These are phyloP conservation scores for Tricladium varicosporioides DNA, from an alignment of 2,329 filamentous ascomycete species.

Conservation along the genomic window DNA sequence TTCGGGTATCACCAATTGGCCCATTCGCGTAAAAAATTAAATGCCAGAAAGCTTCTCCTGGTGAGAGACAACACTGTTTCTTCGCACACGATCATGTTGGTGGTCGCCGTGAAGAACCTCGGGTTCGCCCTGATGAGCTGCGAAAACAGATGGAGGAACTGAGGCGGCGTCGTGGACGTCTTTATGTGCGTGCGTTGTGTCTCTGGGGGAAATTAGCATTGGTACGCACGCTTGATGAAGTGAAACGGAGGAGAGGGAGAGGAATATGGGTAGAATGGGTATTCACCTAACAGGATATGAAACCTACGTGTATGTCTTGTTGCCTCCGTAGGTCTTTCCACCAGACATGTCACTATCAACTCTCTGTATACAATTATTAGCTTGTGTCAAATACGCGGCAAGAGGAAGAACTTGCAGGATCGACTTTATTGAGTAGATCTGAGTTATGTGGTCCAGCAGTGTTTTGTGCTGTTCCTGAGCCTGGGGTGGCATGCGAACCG, in stretches of 20 bases:
- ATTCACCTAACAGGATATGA: not conserved
- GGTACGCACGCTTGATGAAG: too few species aligned
- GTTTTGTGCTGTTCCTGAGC: constrained; percentile 39
- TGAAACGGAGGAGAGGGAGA: not conserved
- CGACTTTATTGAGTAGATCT: constrained; percentile 51
- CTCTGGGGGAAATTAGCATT: not conserved
- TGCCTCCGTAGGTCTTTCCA: constrained; percentile 51
- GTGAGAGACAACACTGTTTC: constrained; percentile 45
- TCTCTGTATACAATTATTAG: constrained; percentile 34
- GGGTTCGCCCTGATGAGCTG: constrained; percentile 9
- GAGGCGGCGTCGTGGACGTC: constrained; percentile 8
- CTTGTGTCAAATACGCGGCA: not conserved
- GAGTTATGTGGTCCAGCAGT: constrained; percentile 52
- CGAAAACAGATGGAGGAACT: constrained; percentile 14
- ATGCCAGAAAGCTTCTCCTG: constrained; percentile 43
- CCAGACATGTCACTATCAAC: constrained; percentile 56
- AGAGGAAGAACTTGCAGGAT: constrained; percentile 3
- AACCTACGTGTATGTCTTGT: constrained; percentile 45
- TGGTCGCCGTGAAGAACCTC: constrained; percentile 7
- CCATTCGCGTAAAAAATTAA: constrained; percentile 5
- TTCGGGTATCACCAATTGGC: constrained; percentile 7
- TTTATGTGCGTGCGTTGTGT: not conserved
- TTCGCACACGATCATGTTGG: constrained; percentile 42
- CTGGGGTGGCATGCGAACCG: constrained; percentile 31
- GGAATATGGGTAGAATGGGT: not conserved